Conservation (phyloP, 1,284 basidiomycete genomes). For the Exobasidium rhododendri region DNA sequence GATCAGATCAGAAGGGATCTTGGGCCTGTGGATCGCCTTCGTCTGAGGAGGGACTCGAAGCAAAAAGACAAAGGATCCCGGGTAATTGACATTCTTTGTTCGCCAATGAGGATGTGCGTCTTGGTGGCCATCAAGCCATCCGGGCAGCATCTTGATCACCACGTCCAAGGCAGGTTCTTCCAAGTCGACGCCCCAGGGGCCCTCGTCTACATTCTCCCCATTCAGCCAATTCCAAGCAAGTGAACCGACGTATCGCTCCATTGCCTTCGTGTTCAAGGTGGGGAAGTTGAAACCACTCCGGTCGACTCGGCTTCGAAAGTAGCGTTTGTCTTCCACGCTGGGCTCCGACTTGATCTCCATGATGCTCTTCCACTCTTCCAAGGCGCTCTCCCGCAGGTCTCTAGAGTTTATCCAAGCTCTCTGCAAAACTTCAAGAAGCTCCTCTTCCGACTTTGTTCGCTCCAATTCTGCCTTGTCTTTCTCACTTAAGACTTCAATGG, state of each 20-base stretch:
- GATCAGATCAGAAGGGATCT: background rate
- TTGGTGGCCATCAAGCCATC: background rate
- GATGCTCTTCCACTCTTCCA: slow-evolving; percentile 1
- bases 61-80: slow-evolving; percentile 10
- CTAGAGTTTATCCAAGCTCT: background rate
- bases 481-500: background rate
- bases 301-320: slow-evolving; percentile 38
- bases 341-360: background rate
- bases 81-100: slow-evolving; percentile 1
- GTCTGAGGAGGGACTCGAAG: background rate
- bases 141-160: slow-evolving; percentile 1
- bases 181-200: slow-evolving; percentile 4
- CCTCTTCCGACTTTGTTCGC: background rate
- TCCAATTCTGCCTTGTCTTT: background rate
- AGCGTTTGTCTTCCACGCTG: background rate
- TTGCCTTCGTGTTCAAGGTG: slow-evolving; percentile 32
- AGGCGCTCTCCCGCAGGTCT: background rate
- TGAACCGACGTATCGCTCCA: slow-evolving; percentile 34
- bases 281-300: slow-evolving; percentile 47
- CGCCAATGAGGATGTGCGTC: background rate
- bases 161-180: slow-evolving; percentile 12
- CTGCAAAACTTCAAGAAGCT: slow-evolving; percentile 3
- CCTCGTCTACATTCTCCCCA: background rate
- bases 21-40: background rate
- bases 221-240: slow-evolving; percentile 19